These are phyloP conservation scores for Helichrysum umbraculigerum DNA, from an alignment of 129 eudicot species.

Conservation along the genomic window DNA sequence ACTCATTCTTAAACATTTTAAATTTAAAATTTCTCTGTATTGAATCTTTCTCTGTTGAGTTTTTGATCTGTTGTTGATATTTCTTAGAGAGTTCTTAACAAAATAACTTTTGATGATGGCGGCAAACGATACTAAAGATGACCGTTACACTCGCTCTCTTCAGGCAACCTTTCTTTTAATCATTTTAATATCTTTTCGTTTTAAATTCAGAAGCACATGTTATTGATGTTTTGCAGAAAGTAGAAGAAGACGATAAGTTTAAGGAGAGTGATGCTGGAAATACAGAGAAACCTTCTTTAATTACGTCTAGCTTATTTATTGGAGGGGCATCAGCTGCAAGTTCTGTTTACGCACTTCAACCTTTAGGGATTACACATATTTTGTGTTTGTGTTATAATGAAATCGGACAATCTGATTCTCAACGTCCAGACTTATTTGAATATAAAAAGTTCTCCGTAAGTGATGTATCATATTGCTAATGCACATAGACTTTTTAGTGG, in stretches of 20 bases:
- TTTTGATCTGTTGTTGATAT: too few relatives aligned
- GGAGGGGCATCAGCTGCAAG: slow-evolving; percentile 99
- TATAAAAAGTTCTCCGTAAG: slow-evolving; percentile 82
- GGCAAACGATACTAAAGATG: slow-evolving; percentile 36
- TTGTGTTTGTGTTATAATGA: slow-evolving; percentile 89
- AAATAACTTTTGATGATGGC: slow-evolving; percentile 33
- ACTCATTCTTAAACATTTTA: too few relatives aligned
- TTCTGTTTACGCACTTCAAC: slow-evolving; percentile 85
- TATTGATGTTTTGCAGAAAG: slow-evolving; percentile 57
- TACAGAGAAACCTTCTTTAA: slow-evolving; percentile 77
- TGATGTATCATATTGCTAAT: slow-evolving; percentile 15
- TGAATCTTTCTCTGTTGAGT: too few relatives aligned
- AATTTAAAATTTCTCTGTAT: too few relatives aligned
- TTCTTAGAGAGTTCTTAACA: too few relatives aligned
- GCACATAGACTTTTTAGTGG: not conserved
- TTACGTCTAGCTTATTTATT: slow-evolving; percentile 59
- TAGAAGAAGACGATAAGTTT: slow-evolving; percentile 45
- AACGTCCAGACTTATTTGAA: slow-evolving; percentile 71
- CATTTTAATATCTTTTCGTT: slow-evolving; percentile 11
- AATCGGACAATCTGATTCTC: slow-evolving; percentile 91
- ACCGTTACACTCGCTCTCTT: slow-evolving; percentile 30
- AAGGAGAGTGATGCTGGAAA: slow-evolving; percentile 73
- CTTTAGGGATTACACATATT: slow-evolving; percentile 86
- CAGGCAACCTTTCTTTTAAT: slow-evolving; percentile 40
- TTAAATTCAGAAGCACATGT: not conserved